Percentiles rank a stretch among this genome's conserved stretches.
phyloP scores from a whole-genome alignment of 768 basidiomycete species.

The Wakefieldia striispora region DNA sequence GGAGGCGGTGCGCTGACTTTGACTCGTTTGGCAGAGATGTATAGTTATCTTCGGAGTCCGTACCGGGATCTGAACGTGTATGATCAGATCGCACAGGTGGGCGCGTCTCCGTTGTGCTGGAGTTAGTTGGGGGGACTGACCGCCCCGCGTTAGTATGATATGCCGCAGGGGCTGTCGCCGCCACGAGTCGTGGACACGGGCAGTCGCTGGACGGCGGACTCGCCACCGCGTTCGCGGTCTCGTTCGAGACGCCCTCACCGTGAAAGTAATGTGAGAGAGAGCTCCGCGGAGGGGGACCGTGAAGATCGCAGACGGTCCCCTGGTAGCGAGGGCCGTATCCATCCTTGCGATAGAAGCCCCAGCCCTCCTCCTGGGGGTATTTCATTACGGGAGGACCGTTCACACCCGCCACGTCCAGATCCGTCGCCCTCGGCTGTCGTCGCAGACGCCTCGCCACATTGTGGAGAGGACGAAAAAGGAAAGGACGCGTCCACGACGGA shows the following conservation, averaged over 20 bases:
- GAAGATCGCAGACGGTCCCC: slow-evolving; percentile 4
- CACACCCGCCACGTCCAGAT: not conserved
- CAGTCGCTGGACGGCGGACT: slow-evolving; percentile 27
- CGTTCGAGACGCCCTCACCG: slow-evolving; percentile 20
- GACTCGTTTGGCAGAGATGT: too few species aligned
- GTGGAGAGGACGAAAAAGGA: slow-evolving; percentile 6
- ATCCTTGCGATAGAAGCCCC: not conserved
- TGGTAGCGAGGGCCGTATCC: slow-evolving; percentile 5
- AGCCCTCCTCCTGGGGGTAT: not conserved
- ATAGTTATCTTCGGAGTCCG: slow-evolving; percentile 85
- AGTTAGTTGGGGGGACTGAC: slow-evolving; percentile 12
- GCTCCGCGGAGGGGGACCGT: slow-evolving; percentile 4
- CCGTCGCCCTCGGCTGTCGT: not conserved
- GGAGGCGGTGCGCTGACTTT: too few species aligned
- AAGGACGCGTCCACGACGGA: slow-evolving; percentile 1
- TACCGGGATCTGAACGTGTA: slow-evolving; percentile 82
- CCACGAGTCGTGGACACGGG: slow-evolving; percentile 26
- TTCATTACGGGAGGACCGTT: not conserved
- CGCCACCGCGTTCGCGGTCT: slow-evolving; percentile 25
- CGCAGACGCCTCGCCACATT: not conserved
- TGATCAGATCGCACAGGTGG: slow-evolving; percentile 81
- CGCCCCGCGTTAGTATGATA: slow-evolving; percentile 53
- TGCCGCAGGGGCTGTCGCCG: slow-evolving; percentile 41
- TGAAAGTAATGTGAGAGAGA: slow-evolving; percentile 6
- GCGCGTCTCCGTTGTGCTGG: too few species aligned